Percentiles rank a stretch among this genome's conserved stretches.
phyloP scores from a whole-genome alignment of 768 basidiomycete species.

The Rhodotorula kratochvilovae region DNA sequence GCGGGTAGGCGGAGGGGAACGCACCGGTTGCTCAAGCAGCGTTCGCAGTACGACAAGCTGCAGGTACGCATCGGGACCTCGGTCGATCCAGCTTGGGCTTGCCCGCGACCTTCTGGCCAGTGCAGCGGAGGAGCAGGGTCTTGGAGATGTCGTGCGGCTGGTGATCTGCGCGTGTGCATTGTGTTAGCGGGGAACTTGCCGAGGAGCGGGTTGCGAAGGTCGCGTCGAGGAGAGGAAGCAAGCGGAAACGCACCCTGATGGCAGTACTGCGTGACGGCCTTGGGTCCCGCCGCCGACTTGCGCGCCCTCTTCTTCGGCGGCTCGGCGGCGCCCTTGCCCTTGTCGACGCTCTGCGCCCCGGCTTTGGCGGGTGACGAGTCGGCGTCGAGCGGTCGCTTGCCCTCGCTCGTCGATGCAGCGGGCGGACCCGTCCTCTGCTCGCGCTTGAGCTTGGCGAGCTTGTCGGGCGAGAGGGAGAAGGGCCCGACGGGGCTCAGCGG shows the following conservation, averaged over 20 bases:
- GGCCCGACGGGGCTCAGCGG: background rate
- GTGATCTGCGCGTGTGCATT: constrained; percentile 8
- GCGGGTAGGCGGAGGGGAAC: too few relatives aligned
- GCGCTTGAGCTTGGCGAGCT: too few relatives aligned
- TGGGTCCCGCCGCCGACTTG: background rate
- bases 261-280: background rate
- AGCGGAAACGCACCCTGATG: constrained; percentile 1
- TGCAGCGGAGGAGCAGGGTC: constrained; percentile 7
- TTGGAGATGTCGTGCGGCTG: constrained; percentile 2
- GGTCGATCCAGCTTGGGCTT: constrained; percentile 1
- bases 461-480: background rate
- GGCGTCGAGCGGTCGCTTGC: background rate
- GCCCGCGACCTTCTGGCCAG: background rate
- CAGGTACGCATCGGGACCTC: constrained; percentile 1
- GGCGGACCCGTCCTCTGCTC: background rate
- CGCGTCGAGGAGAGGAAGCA: too few relatives aligned
- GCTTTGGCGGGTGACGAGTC: background rate
- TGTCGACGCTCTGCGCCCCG: background rate
- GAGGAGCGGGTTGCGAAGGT: background rate
- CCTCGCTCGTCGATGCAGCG: background rate
- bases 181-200: too few relatives aligned
- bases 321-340: too few relatives aligned
- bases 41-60: constrained; percentile 6
- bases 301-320: constrained; percentile 10
- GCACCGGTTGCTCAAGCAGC: background rate